Base-by-base conservation (phyloP, 179 eudicot genomes). In the Patellifolia procumbens region DNA sequence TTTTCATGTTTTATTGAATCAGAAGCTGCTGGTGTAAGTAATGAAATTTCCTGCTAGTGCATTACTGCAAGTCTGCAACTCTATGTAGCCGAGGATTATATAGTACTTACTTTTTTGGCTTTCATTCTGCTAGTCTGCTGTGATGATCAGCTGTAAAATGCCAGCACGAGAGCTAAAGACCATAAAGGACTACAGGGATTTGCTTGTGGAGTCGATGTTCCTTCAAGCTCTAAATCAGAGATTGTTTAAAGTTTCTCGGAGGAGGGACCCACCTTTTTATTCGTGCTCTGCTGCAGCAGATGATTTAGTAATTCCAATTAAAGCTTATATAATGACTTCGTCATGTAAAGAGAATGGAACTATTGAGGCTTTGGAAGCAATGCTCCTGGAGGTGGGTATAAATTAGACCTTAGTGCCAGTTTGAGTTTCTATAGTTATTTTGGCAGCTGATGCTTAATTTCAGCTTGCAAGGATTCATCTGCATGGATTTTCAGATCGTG, bases 401-500 rank as follows among this genome's bases (percentile, higher is more conserved):
- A 67, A n/a, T n/a, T n/a, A n/a, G n/a, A n/a, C 80, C 64, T 51
- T 72, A 46, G 64, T 74, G 67, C 80, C 56, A 31, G 74, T 59
- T 37, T 76, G 45, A 51, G 4, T 15, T 82, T 51, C 34, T 15
- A 56, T 70, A 39, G 48, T 22, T 67, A 62, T 35, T 70, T 75
- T 76, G 49, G 64, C 75, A 24, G 37, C 80, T 81, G 81, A 87
- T 22, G 24, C 74, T 81, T 76, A 59, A 55, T 61, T 87, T 77
- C 86, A 93, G 98, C 88, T 93, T 76, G 92, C 92, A 67, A 87
- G 97, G 85, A 86, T 93, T 78, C 91, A 93, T 26, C 67, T 87
- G 32, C 91, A 93, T 86, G 95, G 95, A 56, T 93, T 93, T 86
- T 90, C 97, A 69, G 98, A 93, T 29, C 95, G 92, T 60, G 98